Conservation (phyloP, 2,329 filamentous ascomycete genomes). For the Raffaelea arxii region DNA sequence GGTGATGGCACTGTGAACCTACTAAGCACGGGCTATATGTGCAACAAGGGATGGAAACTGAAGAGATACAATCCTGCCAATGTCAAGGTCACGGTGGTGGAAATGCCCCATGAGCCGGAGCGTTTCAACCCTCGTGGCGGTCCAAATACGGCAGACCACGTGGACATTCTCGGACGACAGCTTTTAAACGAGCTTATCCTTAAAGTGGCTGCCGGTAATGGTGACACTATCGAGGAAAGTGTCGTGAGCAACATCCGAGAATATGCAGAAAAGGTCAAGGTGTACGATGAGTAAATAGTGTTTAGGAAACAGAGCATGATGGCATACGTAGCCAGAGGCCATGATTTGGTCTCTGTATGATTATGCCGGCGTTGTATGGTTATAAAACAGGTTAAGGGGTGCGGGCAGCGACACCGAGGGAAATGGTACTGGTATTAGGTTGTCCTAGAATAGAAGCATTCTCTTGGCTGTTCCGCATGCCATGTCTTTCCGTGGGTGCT, state of each 20-base stretch:
- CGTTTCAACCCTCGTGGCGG: slow-evolving; percentile 74
- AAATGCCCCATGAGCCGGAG: slow-evolving; percentile 96
- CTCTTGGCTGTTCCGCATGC: too few relatives aligned
- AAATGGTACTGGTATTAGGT: too few relatives aligned
- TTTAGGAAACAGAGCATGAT: too few relatives aligned
- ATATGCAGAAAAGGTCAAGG: slow-evolving; percentile 75
- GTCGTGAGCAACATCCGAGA: slow-evolving; percentile 73
- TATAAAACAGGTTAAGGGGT: too few relatives aligned
- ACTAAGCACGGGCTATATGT: slow-evolving; percentile 94
- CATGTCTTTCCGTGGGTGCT: too few relatives aligned
- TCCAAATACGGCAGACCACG: slow-evolving; percentile 73
- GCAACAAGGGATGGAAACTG: slow-evolving; percentile 86
- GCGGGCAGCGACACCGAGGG: too few relatives aligned
- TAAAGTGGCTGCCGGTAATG: slow-evolving; percentile 74
- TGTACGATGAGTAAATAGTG: slow-evolving; percentile 62
- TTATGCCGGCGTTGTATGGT: too few relatives aligned
- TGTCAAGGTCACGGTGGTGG: slow-evolving; percentile 71
- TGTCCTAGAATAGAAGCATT: too few relatives aligned
- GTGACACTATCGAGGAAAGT: slow-evolving; percentile 66
- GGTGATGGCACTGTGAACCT: slow-evolving; percentile 93
- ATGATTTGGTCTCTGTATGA: too few relatives aligned
- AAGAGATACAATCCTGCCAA: slow-evolving; percentile 87
- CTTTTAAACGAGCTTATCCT: slow-evolving; percentile 87
- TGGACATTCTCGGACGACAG: slow-evolving; percentile 86
- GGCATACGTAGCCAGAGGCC: too few relatives aligned